phyloP scores from a whole-genome alignment of 352 stramenopile genomes.

The Pythium apleroticum region DNA sequence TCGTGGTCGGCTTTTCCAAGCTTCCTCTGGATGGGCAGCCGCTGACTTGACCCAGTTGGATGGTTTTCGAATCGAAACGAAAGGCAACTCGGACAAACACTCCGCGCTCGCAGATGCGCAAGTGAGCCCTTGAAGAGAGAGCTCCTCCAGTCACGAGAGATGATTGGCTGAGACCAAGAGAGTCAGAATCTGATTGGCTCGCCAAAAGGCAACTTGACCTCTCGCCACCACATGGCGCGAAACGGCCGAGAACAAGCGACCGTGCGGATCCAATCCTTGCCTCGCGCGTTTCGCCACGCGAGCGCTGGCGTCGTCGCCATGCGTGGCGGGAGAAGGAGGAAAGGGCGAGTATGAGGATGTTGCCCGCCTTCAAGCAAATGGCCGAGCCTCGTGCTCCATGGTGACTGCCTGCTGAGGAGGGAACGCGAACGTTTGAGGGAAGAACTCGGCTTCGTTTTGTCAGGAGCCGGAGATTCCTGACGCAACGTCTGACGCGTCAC shows the following conservation, averaged over 20 bases:
- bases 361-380: background rate
- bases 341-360: background rate
- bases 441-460: background rate
- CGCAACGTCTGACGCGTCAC: background rate
- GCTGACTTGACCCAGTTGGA: background rate
- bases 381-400: background rate
- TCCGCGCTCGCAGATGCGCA: background rate
- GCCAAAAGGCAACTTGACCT: slow-evolving; percentile 5
- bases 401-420: background rate
- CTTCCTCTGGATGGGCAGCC: background rate
- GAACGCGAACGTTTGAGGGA: background rate
- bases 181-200: slow-evolving; percentile 10
- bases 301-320: background rate
- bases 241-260: slow-evolving; percentile 4
- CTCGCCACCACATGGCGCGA: slow-evolving; percentile 4
- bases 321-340: background rate
- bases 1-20: background rate
- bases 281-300: slow-evolving; percentile 11
- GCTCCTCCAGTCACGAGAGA: background rate
- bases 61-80: background rate
- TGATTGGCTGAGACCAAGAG: too few relatives aligned
- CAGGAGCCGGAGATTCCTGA: background rate
- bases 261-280: background rate
- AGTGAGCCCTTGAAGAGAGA: slow-evolving; percentile 4
- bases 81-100: slow-evolving; percentile 1